Percentiles rank a stretch among this genome's conserved stretches.
phyloP scores from a whole-genome alignment of 441 rosid species.

The Jatropha multifida region DNA sequence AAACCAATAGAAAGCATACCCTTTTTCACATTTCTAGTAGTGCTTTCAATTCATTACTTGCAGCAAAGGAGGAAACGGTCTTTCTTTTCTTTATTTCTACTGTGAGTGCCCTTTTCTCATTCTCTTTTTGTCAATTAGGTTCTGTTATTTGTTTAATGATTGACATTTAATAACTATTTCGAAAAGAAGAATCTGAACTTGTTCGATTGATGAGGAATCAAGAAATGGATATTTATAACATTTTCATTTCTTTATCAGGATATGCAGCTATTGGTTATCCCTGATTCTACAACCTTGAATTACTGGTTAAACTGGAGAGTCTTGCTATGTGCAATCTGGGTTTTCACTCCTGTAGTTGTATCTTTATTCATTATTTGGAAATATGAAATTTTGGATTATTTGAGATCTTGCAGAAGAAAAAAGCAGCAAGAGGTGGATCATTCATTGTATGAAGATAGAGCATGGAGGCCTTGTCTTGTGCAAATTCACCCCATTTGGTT shows the following conservation, averaged over 20 bases:
- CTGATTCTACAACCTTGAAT: slow-evolving; percentile 39
- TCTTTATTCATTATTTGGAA: slow-evolving; percentile 51
- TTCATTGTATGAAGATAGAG: slow-evolving; percentile 46
- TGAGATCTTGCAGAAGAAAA: slow-evolving; percentile 29
- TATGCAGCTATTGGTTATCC: slow-evolving; percentile 29
- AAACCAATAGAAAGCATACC: background rate
- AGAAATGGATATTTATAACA: background rate
- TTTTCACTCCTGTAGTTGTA: slow-evolving; percentile 29
- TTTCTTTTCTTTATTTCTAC: background rate
- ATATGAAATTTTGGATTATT: slow-evolving; percentile 43
- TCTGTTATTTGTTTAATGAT: background rate
- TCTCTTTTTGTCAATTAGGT: background rate
- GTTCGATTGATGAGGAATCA: background rate
- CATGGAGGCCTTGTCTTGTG: slow-evolving; percentile 82
- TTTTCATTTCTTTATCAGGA: slow-evolving; percentile 37
- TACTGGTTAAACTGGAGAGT: slow-evolving; percentile 72
- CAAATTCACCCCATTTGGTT: slow-evolving; percentile 91
- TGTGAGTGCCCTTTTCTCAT: slow-evolving; percentile 4
- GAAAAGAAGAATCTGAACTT: background rate
- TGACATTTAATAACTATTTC: background rate
- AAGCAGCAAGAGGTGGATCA: slow-evolving; percentile 23
- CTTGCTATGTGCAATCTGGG: slow-evolving; percentile 56
- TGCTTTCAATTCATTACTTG: slow-evolving; percentile 5
- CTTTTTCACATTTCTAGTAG: background rate
- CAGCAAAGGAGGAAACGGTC: background rate